Evolutionary conservation across 805 yeast species (phyloP).

Genomic region (Metschnikowia vanudenii): DNA sequence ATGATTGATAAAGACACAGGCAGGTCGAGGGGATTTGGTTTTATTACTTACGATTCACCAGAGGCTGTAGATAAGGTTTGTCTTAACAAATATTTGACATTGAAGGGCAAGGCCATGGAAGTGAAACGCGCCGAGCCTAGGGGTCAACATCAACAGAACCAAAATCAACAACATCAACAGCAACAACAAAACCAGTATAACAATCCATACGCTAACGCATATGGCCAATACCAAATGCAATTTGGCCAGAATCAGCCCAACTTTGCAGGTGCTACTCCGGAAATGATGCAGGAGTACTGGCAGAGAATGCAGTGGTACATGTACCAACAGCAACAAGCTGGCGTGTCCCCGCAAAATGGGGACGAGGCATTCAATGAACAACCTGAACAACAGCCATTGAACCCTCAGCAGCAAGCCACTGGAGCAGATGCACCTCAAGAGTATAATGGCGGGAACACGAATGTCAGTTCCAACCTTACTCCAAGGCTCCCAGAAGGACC

Average conservation of each 20-base stretch:
- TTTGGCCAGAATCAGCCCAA: slow-evolving; percentile 15
- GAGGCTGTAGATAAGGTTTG: slow-evolving; percentile 90
- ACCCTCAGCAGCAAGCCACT: slow-evolving; percentile 39
- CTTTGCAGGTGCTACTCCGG: slow-evolving; percentile 37
- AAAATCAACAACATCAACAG: slow-evolving; percentile 21
- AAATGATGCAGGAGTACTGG: slow-evolving; percentile 63
- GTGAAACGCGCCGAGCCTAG: slow-evolving; percentile 84
- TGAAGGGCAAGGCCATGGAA: slow-evolving; percentile 84
- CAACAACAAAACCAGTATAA: slow-evolving; percentile 32
- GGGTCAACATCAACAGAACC: slow-evolving; percentile 55
- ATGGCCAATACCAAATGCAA: slow-evolving; percentile 20
- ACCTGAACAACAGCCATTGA: slow-evolving; percentile 41
- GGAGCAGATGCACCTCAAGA: slow-evolving; percentile 7
- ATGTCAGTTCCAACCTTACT: not conserved
- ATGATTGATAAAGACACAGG: slow-evolving; percentile 98
- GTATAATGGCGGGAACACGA: not conserved
- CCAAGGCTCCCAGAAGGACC: slow-evolving; percentile 26
- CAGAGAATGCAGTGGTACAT: slow-evolving; percentile 65
- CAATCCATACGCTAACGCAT: slow-evolving; percentile 28
- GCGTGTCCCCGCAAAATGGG: slow-evolving; percentile 21
- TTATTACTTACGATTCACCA: slow-evolving; percentile 91
- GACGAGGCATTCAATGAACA: slow-evolving; percentile 26
- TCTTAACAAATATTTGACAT: slow-evolving; percentile 72
- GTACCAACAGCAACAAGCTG: slow-evolving; percentile 50
- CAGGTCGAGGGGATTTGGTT: slow-evolving; percentile 94